These are phyloP conservation scores for Acacia acuminata DNA, from an alignment of 306 rosid genomes.

Conservation along the genomic window DNA sequence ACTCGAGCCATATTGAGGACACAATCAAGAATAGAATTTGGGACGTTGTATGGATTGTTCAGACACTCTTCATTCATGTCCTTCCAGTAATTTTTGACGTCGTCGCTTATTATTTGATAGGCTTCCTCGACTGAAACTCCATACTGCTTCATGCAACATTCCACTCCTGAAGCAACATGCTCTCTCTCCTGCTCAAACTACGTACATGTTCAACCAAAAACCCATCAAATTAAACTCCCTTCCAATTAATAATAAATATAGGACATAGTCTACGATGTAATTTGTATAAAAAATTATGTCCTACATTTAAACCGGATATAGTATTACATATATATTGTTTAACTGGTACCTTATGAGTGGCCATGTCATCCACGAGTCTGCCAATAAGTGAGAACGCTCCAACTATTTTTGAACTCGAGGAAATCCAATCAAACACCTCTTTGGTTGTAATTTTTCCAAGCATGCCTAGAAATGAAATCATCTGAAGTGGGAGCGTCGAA, in stretches of 20 bases:
- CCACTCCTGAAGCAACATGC: neutral
- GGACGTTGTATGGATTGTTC: neutral
- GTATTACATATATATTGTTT: no score
- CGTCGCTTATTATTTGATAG: neutral
- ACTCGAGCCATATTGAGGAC: neutral
- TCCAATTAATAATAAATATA: neutral
- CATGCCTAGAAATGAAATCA: slow-evolving; percentile 12
- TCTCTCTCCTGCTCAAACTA: neutral
- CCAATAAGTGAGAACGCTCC: neutral
- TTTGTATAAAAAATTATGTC: no score
- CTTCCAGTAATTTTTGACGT: neutral
- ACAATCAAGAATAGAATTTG: neutral
- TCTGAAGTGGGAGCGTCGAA: neutral
- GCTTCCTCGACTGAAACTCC: neutral
- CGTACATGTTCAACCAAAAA: neutral
- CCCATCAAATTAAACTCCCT: neutral
- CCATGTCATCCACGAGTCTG: slow-evolving; percentile 32
- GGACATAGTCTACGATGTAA: no score
- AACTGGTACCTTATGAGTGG: slow-evolving; percentile 37
- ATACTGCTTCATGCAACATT: neutral
- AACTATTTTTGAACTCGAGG: slow-evolving; percentile 16
- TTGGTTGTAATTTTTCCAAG: slow-evolving; percentile 26
- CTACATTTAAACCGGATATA: no score
- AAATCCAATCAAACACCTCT: slow-evolving; percentile 41
- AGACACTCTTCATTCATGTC: neutral